Conservation (phyloP, 768 basidiomycete species). For the Lentinula guzmanii region DNA sequence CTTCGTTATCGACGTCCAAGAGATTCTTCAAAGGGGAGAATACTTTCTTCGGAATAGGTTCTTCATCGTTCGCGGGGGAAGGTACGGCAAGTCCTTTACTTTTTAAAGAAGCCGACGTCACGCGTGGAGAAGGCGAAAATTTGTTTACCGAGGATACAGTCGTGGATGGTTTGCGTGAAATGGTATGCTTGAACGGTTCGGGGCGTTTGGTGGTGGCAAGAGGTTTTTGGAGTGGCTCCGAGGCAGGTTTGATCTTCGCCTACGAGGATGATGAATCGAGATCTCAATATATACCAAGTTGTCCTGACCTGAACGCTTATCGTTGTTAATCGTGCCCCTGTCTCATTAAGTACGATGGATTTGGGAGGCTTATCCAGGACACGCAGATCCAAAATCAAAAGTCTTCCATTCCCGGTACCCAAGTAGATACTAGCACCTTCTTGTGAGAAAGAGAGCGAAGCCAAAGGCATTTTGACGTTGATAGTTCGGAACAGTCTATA, state of each 20-base stretch:
- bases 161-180: conserved; percentile 6
- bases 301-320: conserved; percentile 52
- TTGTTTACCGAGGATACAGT: conserved; percentile 3
- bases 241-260: conserved; percentile 6
- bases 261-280: conserved; percentile 4
- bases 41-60: conserved; percentile 19
- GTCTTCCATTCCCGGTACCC: conserved; percentile 57
- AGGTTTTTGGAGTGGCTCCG: conserved; percentile 9
- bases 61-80: conserved; percentile 4
- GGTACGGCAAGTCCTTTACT: neutral
- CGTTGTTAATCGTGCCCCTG: conserved; percentile 39
- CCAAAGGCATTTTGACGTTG: conserved; percentile 44
- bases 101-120: neutral
- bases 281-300: neutral
- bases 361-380: conserved; percentile 62
- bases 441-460: conserved; percentile 60
- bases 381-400: conserved; percentile 61
- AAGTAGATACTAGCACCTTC: conserved; percentile 64
- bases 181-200: conserved; percentile 1
- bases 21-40: conserved; percentile 36
- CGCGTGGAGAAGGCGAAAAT: neutral
- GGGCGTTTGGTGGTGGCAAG: conserved; percentile 10
- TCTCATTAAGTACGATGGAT: conserved; percentile 42
- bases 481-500: conserved; percentile 55
- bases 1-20: conserved; percentile 23